Conservation (phyloP, 306 rosid genomes). For the Hylodesmum podocarpum region DNA sequence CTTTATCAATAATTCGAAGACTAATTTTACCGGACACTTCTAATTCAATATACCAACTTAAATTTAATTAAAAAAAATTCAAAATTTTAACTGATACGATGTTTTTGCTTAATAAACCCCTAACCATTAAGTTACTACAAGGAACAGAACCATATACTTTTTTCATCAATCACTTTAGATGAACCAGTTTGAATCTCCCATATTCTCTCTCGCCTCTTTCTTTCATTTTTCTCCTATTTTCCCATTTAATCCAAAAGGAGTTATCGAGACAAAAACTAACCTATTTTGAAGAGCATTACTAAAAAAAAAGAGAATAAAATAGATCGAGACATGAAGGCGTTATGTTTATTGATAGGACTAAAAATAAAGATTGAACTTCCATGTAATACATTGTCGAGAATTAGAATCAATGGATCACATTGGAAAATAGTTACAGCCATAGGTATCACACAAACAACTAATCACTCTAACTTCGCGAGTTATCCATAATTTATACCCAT, state of each 20-base stretch:
- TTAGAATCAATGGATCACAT: slow-evolving; percentile 15
- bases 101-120: not conserved
- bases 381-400: not conserved
- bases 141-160: not conserved
- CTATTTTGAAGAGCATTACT: not conserved
- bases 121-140: too few species aligned
- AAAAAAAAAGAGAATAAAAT: not conserved
- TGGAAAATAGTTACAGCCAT: not conserved
- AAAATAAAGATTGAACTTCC: not conserved
- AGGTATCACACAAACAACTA: slow-evolving; percentile 9
- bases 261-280: not conserved
- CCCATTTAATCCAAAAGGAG: not conserved
- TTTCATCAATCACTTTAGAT: not conserved
- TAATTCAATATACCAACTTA: not conserved
- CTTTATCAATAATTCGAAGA: not conserved
- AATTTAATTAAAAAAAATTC: not conserved
- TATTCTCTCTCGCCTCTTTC: not conserved
- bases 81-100: not conserved
- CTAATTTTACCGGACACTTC: not conserved
- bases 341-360: too few species aligned
- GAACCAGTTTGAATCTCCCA: not conserved
- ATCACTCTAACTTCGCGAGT: not conserved
- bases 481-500: slow-evolving; percentile 4
- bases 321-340: not conserved
- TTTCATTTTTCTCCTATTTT: not conserved